Conservation (phyloP, 2,329 filamentous ascomycete species). For the Trichoderma atroviride region DNA sequence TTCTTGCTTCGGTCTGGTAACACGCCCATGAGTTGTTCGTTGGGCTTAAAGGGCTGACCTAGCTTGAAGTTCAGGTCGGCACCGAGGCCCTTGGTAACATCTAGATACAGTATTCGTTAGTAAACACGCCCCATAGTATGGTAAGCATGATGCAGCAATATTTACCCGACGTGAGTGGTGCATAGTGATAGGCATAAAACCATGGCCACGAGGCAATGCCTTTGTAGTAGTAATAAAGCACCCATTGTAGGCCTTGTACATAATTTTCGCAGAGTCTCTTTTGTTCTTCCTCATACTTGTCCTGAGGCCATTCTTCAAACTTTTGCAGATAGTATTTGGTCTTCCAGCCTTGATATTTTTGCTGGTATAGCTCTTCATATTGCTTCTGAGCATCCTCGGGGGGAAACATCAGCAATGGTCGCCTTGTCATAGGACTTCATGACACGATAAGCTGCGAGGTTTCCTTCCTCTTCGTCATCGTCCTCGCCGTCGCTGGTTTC, state of each 20-base stretch:
- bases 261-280: constrained; percentile 90
- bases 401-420: constrained; percentile 75
- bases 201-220: constrained; percentile 98
- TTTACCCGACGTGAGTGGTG: constrained; percentile 87
- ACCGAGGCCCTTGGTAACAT: constrained; percentile 83
- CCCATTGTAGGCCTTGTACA: constrained; percentile 96
- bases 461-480: constrained; percentile 70
- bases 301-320: constrained; percentile 81
- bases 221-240: constrained; percentile 95
- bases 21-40: constrained; percentile 97
- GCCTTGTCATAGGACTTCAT: constrained; percentile 91
- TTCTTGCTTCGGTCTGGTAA: constrained; percentile 95
- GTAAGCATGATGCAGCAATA: not conserved
- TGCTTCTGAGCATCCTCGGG: constrained; percentile 76
- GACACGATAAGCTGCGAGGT: constrained; percentile 80
- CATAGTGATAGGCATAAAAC: constrained; percentile 97
- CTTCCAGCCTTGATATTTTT: constrained; percentile 92
- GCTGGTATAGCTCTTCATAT: constrained; percentile 82
- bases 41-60: constrained; percentile 92
- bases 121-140: not conserved
- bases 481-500: constrained; percentile 69
- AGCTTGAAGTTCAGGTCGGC: constrained; percentile 91
- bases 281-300: constrained; percentile 75
- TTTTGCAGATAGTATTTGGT: constrained; percentile 89
- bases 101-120: constrained; percentile 46